phyloP scores from a whole-genome alignment of 2,329 filamentous ascomycete species.

The Fusarium graminum region DNA sequence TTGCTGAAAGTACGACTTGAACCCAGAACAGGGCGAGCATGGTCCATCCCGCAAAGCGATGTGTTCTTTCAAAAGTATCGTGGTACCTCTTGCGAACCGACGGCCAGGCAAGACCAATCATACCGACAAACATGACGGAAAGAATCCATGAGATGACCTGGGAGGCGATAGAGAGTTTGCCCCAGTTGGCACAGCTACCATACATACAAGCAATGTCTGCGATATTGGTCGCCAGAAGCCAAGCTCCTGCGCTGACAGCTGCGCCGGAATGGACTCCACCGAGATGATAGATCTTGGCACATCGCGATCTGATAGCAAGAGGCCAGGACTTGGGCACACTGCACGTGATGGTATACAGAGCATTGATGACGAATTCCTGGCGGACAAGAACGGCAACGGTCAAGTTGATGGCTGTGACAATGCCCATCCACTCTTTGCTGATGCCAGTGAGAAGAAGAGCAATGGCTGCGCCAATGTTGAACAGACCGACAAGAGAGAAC shows the following conservation, averaged over 20 bases:
- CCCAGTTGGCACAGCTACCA: constrained; percentile 41
- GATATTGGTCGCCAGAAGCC: constrained; percentile 60
- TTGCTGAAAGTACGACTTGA: constrained; percentile 67
- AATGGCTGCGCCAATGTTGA: constrained; percentile 64
- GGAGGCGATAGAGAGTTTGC: constrained; percentile 54
- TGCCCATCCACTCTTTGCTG: constrained; percentile 55
- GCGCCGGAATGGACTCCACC: constrained; percentile 65
- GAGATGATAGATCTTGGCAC: constrained; percentile 65
- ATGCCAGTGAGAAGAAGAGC: constrained; percentile 56
- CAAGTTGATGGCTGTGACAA: constrained; percentile 63
- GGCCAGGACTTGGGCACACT: constrained; percentile 62
- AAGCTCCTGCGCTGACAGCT: constrained; percentile 62
- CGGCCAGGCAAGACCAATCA: constrained; percentile 74
- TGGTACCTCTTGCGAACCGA: constrained; percentile 72
- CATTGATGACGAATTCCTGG: constrained; percentile 67
- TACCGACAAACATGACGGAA: constrained; percentile 67
- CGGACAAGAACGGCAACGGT: constrained; percentile 63
- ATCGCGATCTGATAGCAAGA: constrained; percentile 60
- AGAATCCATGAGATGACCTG: constrained; percentile 69
- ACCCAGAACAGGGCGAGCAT: constrained; percentile 75
- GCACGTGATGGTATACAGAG: constrained; percentile 61
- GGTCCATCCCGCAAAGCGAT: constrained; percentile 79
- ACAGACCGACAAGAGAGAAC: constrained; percentile 66
- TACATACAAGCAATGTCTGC: constrained; percentile 42
- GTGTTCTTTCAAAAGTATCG: constrained; percentile 76